Evolutionary conservation across 202 grass and related monocot species (phyloP).

Genomic region (Cymbopogon flexuosus): DNA sequence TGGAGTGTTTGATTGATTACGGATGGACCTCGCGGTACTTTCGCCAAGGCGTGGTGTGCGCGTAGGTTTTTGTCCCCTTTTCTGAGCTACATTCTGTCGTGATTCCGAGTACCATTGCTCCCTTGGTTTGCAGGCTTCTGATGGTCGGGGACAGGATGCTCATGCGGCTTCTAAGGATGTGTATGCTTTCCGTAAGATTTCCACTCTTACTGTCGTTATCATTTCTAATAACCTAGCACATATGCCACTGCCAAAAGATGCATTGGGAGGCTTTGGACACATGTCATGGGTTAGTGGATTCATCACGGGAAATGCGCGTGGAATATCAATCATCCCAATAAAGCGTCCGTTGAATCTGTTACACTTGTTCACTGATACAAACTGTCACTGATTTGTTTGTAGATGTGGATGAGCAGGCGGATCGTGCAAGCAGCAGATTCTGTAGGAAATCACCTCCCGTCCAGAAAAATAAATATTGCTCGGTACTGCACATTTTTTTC

Average conservation of each 20-base stretch:
- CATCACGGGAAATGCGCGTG: neutral
- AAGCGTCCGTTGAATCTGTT: neutral
- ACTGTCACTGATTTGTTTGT: neutral
- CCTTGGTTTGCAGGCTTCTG: constrained; percentile 17
- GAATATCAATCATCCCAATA: neutral
- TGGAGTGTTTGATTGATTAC: neutral
- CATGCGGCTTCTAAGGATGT: rapidly evolving
- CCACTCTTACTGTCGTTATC: neutral
- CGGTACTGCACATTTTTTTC: neutral
- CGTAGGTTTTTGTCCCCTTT: neutral
- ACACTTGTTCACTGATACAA: neutral
- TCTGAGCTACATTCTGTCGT: neutral
- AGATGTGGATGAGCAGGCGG: neutral
- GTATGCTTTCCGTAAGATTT: neutral
- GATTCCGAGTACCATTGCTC: neutral
- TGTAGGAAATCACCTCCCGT: neutral
- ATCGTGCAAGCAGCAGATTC: neutral
- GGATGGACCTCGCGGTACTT: no score
- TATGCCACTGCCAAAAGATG: neutral
- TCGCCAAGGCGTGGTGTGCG: neutral
- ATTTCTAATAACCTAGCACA: neutral
- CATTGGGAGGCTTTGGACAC: neutral
- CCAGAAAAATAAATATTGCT: neutral
- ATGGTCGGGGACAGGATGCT: neutral
- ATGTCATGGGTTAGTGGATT: neutral